Conservation (phyloP, 331 rosid genomes). For the Quercus lobata region DNA sequence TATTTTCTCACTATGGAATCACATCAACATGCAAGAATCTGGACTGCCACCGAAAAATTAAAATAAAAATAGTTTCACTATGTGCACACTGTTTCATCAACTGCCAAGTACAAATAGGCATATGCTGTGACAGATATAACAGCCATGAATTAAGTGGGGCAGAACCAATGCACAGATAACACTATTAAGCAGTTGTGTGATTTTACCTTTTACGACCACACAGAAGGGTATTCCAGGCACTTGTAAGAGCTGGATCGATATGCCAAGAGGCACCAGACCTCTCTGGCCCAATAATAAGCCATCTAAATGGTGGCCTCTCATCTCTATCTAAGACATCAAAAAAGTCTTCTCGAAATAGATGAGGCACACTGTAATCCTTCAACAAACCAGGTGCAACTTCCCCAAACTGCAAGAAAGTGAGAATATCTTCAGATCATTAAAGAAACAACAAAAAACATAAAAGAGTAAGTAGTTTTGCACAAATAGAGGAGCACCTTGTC, state of each 20-base stretch:
- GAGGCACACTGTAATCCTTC: slow-evolving; percentile 85
- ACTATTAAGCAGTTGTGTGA: slow-evolving; percentile 1
- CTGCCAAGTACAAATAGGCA: slow-evolving; percentile 5
- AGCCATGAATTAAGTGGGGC: not conserved
- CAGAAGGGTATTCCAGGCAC: slow-evolving; percentile 99
- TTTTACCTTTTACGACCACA: slow-evolving; percentile 87
- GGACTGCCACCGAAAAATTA: not conserved
- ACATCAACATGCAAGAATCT: not conserved
- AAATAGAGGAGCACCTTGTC: slow-evolving; percentile 61
- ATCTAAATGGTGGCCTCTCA: slow-evolving; percentile 90
- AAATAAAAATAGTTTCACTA: not conserved
- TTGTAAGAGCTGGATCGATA: slow-evolving; percentile 98
- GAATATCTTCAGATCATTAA: slow-evolving; percentile 16
- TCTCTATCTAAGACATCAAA: slow-evolving; percentile 75
- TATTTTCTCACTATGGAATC: not conserved
- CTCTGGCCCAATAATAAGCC: slow-evolving; percentile 96
- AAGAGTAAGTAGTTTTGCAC: not conserved
- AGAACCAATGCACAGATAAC: slow-evolving; percentile 6
- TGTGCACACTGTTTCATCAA: slow-evolving; percentile 18
- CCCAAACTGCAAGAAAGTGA: slow-evolving; percentile 63
- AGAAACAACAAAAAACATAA: slow-evolving; percentile 10
- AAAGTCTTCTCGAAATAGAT: slow-evolving; percentile 84
- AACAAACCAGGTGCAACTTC: slow-evolving; percentile 82
- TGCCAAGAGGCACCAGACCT: slow-evolving; percentile 99
- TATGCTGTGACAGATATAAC: not conserved